Conservation (phyloP, 2,329 filamentous ascomycete species). For the Cladobotryum mycophilum region DNA sequence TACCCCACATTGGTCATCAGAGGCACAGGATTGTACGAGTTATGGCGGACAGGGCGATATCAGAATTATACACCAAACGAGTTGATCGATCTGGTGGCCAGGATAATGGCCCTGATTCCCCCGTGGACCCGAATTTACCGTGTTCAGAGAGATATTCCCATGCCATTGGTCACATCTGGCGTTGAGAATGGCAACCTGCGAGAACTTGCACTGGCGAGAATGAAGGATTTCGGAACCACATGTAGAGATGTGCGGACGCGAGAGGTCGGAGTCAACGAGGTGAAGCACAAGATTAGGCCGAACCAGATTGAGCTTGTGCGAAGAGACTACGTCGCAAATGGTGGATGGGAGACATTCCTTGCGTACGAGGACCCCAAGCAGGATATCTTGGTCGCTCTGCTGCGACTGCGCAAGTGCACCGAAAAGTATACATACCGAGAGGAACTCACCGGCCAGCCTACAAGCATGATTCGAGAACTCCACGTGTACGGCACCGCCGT, state of each 20-base stretch:
- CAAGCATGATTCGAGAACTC: constrained; percentile 85
- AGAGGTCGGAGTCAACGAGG: constrained; percentile 97
- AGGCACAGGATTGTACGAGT: constrained; percentile 90
- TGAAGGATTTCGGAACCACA: constrained; percentile 98
- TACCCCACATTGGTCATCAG: constrained; percentile 97
- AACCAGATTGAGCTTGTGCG: constrained; percentile 94
- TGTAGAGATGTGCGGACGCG: constrained; percentile 94
- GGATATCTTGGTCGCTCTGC: constrained; percentile 87
- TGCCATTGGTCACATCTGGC: constrained; percentile 97
- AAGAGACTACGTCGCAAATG: constrained; percentile 90
- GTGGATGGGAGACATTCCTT: constrained; percentile 96
- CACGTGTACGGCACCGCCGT: constrained; percentile 97
- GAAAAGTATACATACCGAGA: constrained; percentile 86
- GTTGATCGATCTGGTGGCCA: constrained; percentile 87
- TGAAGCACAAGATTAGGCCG: constrained; percentile 96
- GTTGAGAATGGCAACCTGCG: constrained; percentile 97
- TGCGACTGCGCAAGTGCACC: constrained; percentile 85
- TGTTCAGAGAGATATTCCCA: constrained; percentile 97
- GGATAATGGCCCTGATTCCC: constrained; percentile 90
- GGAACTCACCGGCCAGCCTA: constrained; percentile 79
- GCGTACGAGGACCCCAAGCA: constrained; percentile 98
- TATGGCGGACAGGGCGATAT: constrained; percentile 95
- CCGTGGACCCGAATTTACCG: constrained; percentile 99
- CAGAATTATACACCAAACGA: constrained; percentile 99
- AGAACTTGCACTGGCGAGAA: constrained; percentile 87